Evolutionary conservation across 176 grass and related monocot species (phyloP), one percentile per base, ranked within the genome.

Genomic region (Oryza meridionalis): DNA sequence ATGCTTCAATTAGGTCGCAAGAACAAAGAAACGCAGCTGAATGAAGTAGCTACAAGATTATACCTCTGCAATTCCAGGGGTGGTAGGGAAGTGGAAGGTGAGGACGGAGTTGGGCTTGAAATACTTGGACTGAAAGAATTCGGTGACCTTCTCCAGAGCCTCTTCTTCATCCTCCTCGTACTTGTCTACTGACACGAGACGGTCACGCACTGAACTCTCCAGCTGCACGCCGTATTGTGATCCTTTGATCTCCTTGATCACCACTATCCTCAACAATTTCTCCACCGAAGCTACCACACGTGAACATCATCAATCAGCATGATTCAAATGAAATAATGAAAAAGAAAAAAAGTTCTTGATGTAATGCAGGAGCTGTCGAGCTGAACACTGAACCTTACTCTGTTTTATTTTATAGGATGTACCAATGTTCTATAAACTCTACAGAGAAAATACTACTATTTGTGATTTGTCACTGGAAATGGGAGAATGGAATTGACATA

Each of bases 191-290:
- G 90, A 85, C 32, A 79, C 93, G 4, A 98, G 79, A 24, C 91
- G 83, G 65, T 93, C 89, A n/a, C 96, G 85, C 19, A 94, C 93
- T 0, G 91, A 84, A 62, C 96, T 98, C 91, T 98, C 93, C 0
- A 95, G 86, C 76, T 95, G 93, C 70, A 98, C 96, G 1, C 96
- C 93, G 69, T 98, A 98, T 69, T 98, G 93, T 3, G 96, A 85
- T 0, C 91, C 93, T 49, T 98, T 95, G 75, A 98, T 98, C 83
- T 98, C 96, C 79, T 95, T 98, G 67, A 98, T 98, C 42, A 92
- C 93, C 32, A 95, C 87, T 7, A 98, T 40, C 62, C 91, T 79
- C 42, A 98, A 77, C 15, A 87, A 33, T 69, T 98, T 98, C 70
- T 93, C 93, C 37, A 87, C 93, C 0, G 93, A 91, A n/a, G 93